Base-by-base conservation (phyloP, 805 yeast genomes). In the Naumovozyma baii region DNA sequence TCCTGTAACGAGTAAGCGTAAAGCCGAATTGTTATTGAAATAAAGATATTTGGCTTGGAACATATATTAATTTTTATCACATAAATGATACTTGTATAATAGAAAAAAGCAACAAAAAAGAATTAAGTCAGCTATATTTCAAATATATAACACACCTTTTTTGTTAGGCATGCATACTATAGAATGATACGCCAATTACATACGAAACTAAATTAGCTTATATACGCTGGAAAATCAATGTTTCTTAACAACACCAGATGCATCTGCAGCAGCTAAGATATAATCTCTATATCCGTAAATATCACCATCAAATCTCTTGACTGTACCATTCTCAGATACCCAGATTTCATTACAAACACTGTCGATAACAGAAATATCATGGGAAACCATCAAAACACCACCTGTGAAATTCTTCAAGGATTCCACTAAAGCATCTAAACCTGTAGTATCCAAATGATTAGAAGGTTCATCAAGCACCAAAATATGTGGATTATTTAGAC, bases 361-460 rank as follows among this genome's bases (percentile, higher is more conserved):
- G 51, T 83, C 77, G 53, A 92, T 92, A 57, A 90, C 83, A 20
- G 87, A 70, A 33, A 92, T 96, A 70, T 92, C 99, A 73, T 92
- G 98, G 38, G 95, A 83, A 43, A 92, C 98, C 96, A 92, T 87
- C 51, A 92, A 71, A 18, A 92, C 83, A 62, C 98, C 98, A 59
- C 98, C 98, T 55, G 85, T 75, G 72, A 88, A 92, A 45, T 75
- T 78, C 46, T 73, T 78, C 58, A 92, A 70, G 1, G 97, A 97
- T 33, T 83, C 94, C 7, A 92, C 80, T 44, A 92, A 72, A 1
- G 98, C 98, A 62, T 92, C 98, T 55, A 92, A 70, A 74, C 96
- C 98, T 28, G 94, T 81, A 7, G 96, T 90, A 81, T 92, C 98
- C 73, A 92, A 77, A 66, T 92, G 98, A 67, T 92, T 92, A 5